phyloP scores from a whole-genome alignment of 768 basidiomycete species.

The Suillus subalutaceus region DNA sequence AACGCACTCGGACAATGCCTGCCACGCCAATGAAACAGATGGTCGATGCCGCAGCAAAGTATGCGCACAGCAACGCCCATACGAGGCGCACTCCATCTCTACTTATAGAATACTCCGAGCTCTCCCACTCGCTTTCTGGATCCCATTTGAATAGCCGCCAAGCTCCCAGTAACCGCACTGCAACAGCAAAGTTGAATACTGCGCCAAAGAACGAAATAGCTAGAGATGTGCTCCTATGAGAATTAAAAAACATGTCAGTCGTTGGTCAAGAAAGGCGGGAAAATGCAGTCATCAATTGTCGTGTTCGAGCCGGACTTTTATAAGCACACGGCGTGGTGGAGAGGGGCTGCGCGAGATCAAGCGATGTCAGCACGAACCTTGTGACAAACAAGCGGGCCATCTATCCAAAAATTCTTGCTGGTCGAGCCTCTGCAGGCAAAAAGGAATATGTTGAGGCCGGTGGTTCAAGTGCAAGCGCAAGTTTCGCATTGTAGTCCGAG shows the following conservation, averaged over 20 bases:
- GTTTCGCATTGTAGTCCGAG: neutral
- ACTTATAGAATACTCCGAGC: slow-evolving; percentile 41
- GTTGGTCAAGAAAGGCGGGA: slow-evolving; percentile 6
- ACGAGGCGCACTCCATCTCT: slow-evolving; percentile 49
- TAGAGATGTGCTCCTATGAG: slow-evolving; percentile 39
- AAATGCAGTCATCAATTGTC: neutral
- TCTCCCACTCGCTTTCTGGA: slow-evolving; percentile 52
- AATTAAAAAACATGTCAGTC: slow-evolving; percentile 10
- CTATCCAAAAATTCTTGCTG: neutral
- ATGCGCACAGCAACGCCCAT: slow-evolving; percentile 65
- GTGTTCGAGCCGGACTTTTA: slow-evolving; percentile 12
- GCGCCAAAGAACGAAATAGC: slow-evolving; percentile 43
- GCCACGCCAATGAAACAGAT: slow-evolving; percentile 67
- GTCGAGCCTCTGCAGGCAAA: neutral
- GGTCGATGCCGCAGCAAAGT: slow-evolving; percentile 65
- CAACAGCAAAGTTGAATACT: slow-evolving; percentile 42
- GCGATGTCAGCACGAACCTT: slow-evolving; percentile 15
- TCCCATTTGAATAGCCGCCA: slow-evolving; percentile 52
- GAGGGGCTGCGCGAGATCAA: slow-evolving; percentile 8
- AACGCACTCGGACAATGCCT: slow-evolving; percentile 68
- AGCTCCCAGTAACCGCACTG: slow-evolving; percentile 42
- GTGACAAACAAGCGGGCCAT: slow-evolving; percentile 17
- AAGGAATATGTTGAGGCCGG: neutral
- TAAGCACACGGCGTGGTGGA: slow-evolving; percentile 9
- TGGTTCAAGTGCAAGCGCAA: neutral